Percentiles rank a stretch among this genome's conserved stretches.
Evolutionary conservation across 225 moss, liverwort and hornwort species (phyloP).

Genomic region (Ulota crispa): DNA sequence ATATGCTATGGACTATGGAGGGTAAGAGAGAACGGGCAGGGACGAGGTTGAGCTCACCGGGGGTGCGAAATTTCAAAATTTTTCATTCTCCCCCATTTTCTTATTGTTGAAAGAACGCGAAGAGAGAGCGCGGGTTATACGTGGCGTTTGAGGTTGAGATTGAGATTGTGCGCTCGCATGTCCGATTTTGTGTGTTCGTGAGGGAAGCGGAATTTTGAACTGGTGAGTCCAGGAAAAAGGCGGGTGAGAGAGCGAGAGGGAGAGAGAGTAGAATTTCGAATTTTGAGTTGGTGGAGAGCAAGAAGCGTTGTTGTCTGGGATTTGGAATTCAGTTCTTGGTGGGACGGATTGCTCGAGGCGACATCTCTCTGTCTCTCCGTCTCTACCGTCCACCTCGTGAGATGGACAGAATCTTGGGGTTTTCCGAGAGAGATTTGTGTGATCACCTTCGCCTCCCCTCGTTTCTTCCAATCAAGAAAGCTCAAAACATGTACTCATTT

Average conservation of each 20-base stretch:
- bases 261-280: background rate
- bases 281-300: background rate
- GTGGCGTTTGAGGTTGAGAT: background rate
- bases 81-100: too few relatives aligned
- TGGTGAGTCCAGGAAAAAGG: background rate
- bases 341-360: background rate
- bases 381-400: background rate
- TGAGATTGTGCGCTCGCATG: too few relatives aligned
- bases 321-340: background rate
- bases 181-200: background rate
- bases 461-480: background rate
- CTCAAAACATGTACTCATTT: too few relatives aligned
- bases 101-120: background rate
- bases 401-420: background rate
- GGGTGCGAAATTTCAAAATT: too few relatives aligned
- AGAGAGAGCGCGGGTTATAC: background rate
- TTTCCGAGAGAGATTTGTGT: background rate
- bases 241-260: background rate
- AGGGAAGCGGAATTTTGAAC: background rate
- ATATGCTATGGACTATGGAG: too few relatives aligned
- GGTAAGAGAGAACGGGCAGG: too few relatives aligned
- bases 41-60: too few relatives aligned
- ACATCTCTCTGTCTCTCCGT: too few relatives aligned
- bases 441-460: background rate
- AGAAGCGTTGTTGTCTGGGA: background rate